These are phyloP conservation scores for Yarrowia osloensis DNA, from an alignment of 805 yeast genomes.

Conservation along the genomic window DNA sequence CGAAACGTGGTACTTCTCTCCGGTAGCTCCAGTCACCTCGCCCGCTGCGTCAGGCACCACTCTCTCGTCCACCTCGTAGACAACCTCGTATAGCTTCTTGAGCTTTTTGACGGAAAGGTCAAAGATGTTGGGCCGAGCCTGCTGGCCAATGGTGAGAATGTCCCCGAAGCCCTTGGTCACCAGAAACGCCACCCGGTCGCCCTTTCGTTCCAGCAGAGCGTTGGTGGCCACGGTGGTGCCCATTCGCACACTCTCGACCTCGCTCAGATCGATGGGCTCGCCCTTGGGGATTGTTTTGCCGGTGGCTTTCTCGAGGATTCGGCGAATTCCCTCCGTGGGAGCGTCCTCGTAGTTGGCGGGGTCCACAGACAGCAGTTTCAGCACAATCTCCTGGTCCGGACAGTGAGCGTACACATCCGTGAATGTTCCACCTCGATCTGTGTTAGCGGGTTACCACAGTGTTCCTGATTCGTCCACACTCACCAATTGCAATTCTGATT, in stretches of 20 bases:
- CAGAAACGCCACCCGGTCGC: constrained; percentile 80
- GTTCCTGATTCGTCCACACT: too few species aligned
- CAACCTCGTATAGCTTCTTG: constrained; percentile 68
- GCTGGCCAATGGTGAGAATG: constrained; percentile 81
- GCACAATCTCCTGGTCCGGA: constrained; percentile 53
- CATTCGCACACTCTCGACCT: constrained; percentile 72
- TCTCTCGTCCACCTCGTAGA: constrained; percentile 85
- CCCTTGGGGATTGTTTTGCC: constrained; percentile 59
- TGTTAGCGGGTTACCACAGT: neutral
- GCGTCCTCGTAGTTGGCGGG: constrained; percentile 88
- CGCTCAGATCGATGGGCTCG: constrained; percentile 52
- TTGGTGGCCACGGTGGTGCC: constrained; percentile 97
- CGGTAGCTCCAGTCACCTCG: constrained; percentile 59
- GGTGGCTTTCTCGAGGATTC: constrained; percentile 65
- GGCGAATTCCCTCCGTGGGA: constrained; percentile 86
- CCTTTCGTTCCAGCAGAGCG: constrained; percentile 89
- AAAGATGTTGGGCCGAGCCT: constrained; percentile 86
- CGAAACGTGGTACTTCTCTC: constrained; percentile 64
- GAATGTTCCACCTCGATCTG: constrained; percentile 82
- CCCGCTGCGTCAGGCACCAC: constrained; percentile 52
- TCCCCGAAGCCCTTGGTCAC: constrained; percentile 90
- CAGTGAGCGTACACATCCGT: constrained; percentile 71
- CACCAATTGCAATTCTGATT: constrained; percentile 29
- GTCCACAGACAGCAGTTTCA: constrained; percentile 84
- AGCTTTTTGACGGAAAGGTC: constrained; percentile 76